A percentile compares a stretch with the other conserved stretches of the same genome.
Evolutionary conservation across 371 early-diverging fungal species (phyloP).

Genomic region (Zopfochytrium polystomum): DNA sequence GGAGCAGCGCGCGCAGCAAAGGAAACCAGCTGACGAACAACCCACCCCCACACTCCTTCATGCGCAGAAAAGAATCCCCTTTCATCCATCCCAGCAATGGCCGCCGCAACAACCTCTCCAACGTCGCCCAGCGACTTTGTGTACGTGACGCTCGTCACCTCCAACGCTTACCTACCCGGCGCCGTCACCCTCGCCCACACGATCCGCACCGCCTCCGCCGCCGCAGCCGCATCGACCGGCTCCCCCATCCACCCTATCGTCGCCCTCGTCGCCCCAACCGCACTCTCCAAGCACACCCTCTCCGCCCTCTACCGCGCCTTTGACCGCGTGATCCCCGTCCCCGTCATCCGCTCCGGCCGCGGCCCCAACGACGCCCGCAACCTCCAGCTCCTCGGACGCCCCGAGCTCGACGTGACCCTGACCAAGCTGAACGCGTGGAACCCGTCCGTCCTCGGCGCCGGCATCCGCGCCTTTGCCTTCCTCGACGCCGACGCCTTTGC

Average conservation of each 20-base stretch:
- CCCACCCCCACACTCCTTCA: too few relatives aligned
- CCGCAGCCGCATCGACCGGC: too few relatives aligned
- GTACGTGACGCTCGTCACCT: constrained; percentile 1
- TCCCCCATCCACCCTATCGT: constrained; percentile 68
- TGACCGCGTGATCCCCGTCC: constrained; percentile 66
- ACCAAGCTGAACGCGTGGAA: constrained; percentile 87
- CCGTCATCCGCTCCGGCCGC: constrained; percentile 38
- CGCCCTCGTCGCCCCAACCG: constrained; percentile 66
- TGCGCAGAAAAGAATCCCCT: too few relatives aligned
- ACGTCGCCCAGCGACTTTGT: too few relatives aligned
- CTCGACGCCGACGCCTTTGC: constrained; percentile 89
- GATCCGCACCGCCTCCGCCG: too few relatives aligned
- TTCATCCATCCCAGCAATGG: too few relatives aligned
- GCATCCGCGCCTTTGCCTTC: constrained; percentile 71
- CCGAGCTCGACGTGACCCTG: constrained; percentile 82
- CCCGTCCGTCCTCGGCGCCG: constrained; percentile 52
- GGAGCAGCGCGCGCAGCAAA: too few relatives aligned
- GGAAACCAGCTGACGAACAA: too few relatives aligned
- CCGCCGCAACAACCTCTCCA: too few relatives aligned
- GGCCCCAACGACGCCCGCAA: constrained; percentile 50
- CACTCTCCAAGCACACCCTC: constrained; percentile 45
- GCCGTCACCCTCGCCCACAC: neutral
- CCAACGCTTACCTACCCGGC: neutral
- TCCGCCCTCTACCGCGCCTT: constrained; percentile 54
- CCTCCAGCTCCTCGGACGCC: constrained; percentile 75